A percentile compares a stretch with the other conserved stretches of the same genome.
Evolutionary conservation across 768 basidiomycete genomes (phyloP).

Genomic region (Agrocybe pediades): DNA sequence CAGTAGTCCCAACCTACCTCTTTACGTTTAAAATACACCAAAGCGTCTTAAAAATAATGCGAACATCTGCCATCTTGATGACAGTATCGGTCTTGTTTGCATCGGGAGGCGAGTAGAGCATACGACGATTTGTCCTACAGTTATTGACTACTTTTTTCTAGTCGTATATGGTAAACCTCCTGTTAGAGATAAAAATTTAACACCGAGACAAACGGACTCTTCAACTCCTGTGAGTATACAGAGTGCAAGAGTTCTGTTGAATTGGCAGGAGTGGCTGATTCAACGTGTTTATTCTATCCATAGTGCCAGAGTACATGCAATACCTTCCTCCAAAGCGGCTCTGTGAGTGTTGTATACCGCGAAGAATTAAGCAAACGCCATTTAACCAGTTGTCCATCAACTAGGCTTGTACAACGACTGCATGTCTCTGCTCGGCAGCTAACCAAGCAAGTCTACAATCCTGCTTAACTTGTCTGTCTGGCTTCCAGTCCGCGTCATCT

Average conservation of each 20-base stretch:
- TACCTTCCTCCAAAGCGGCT: not conserved
- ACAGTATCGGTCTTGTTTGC: not conserved
- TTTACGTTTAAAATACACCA: too few relatives aligned
- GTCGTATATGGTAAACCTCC: not conserved
- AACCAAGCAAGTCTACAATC: not conserved
- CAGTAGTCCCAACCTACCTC: too few relatives aligned
- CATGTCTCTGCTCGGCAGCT: not conserved
- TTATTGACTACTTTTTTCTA: not conserved
- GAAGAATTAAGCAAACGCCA: not conserved
- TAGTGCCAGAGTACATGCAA: not conserved
- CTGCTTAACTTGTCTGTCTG: not conserved
- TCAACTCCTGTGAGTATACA: not conserved
- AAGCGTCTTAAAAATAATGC: too few relatives aligned
- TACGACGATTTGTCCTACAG: not conserved
- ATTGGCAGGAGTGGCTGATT: too few relatives aligned
- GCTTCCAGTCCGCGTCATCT: not conserved
- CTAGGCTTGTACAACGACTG: not conserved
- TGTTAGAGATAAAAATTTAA: not conserved
- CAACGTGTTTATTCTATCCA: not conserved
- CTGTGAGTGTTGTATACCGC: not conserved
- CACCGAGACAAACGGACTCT: not conserved
- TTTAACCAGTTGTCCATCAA: not conserved
- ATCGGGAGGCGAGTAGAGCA: not conserved
- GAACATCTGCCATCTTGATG: too few relatives aligned
- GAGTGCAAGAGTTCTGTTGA: not conserved